Percentiles rank a stretch among this genome's conserved stretches.
Conservation (phyloP, 345 rosid species). For the Brassica juncea region DNA sequence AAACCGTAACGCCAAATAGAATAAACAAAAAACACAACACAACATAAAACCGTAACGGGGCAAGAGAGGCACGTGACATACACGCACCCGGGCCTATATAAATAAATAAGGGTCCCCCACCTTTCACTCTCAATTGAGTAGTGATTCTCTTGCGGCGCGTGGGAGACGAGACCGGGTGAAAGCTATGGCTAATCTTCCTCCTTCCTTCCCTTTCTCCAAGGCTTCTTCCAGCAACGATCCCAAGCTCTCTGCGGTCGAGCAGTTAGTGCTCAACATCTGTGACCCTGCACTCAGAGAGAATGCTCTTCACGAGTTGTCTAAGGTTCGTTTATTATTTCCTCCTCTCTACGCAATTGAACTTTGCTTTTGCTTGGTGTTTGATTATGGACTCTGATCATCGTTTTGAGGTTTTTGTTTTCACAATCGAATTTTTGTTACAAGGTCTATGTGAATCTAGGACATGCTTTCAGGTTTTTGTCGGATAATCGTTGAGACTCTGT, state of each 20-base stretch:
- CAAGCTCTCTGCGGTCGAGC: conserved; percentile 67
- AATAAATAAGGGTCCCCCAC: conserved; percentile 1
- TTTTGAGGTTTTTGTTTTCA: conserved; percentile 5
- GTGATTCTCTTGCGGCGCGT: conserved; percentile 29
- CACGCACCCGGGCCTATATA: conserved; percentile 1
- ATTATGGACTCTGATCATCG: neutral
- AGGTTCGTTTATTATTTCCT: conserved; percentile 42
- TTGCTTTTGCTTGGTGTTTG: neutral
- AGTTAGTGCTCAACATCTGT: conserved; percentile 70
- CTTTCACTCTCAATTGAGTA: neutral
- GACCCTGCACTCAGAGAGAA: conserved; percentile 79
- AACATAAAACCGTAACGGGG: conserved; percentile 1
- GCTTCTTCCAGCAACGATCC: conserved; percentile 55
- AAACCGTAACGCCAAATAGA: conserved; percentile 10
- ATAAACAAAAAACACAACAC: neutral
- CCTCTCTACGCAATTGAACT: neutral
- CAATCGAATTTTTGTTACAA: neutral
- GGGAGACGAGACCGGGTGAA: neutral
- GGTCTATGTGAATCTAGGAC: neutral
- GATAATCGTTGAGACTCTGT: neutral
- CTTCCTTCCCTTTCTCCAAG: conserved; percentile 26
- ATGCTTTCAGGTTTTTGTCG: conserved; percentile 6
- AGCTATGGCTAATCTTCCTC: conserved; percentile 67
- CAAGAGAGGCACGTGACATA: conserved; percentile 27
- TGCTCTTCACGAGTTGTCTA: conserved; percentile 66